phyloP scores from a whole-genome alignment of 2,329 filamentous ascomycete species.

The Aspergillus sp. region DNA sequence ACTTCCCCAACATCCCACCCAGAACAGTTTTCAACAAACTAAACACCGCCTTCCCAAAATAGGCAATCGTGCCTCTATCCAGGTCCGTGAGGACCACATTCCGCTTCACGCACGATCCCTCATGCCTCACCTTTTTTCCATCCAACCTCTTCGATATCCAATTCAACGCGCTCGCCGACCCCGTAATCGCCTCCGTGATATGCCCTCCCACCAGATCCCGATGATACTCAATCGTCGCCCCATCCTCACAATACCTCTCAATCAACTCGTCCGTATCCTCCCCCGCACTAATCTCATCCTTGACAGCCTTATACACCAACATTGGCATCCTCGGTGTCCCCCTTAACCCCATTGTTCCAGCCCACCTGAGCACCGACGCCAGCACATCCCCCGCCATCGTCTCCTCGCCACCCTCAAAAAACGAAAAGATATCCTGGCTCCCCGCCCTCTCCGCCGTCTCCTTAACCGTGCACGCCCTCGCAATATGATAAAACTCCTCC shows the following conservation, averaged over 20 bases:
- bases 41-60: conserved; percentile 1
- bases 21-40: conserved; percentile 1
- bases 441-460: not conserved
- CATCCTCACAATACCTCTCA: conserved; percentile 10
- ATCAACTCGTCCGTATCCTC: conserved; percentile 28
- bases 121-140: not conserved
- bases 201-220: conserved; percentile 28
- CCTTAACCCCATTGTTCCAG: conserved; percentile 16
- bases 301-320: conserved; percentile 32
- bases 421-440: conserved; percentile 11
- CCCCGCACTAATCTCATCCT: conserved; percentile 30
- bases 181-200: conserved; percentile 16
- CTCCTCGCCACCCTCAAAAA: conserved; percentile 10
- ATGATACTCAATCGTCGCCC: conserved; percentile 24
- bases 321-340: conserved; percentile 7
- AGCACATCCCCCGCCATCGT: conserved; percentile 9
- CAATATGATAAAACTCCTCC: conserved; percentile 9
- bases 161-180: conserved; percentile 12
- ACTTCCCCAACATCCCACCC: not conserved
- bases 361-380: conserved; percentile 9
- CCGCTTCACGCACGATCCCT: not conserved
- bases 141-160: conserved; percentile 10
- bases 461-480: conserved; percentile 2
- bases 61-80: not conserved
- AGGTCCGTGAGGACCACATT: conserved; percentile 5